A percentile compares a stretch with the other conserved stretches of the same genome.
Conservation (phyloP, 352 stramenopile genomes). For the Aphanomyces euteiches region DNA sequence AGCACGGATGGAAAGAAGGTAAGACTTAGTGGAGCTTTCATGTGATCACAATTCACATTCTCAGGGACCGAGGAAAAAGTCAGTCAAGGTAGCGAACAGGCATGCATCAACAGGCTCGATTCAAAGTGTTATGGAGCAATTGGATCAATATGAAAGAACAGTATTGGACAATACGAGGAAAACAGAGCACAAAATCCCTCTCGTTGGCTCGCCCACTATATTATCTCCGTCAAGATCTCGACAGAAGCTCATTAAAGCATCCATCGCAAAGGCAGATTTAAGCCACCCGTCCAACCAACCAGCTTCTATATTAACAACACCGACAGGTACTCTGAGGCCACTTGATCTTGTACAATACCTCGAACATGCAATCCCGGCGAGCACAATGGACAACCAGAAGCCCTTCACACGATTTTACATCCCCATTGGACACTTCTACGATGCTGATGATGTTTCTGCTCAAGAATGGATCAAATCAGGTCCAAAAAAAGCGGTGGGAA, state of each 20-base stretch:
- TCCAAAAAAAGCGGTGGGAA: constrained; percentile 57
- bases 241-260: constrained; percentile 26
- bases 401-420: constrained; percentile 15
- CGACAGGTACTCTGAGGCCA: neutral
- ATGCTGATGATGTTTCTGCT: neutral
- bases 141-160: constrained; percentile 22
- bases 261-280: constrained; percentile 4
- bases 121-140: constrained; percentile 24
- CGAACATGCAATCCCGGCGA: neutral
- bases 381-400: neutral
- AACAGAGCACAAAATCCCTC: constrained; percentile 4
- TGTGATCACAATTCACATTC: neutral
- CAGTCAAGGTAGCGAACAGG: neutral
- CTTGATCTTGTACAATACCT: constrained; percentile 23
- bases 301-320: neutral
- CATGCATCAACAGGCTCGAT: constrained; percentile 2
- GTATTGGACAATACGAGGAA: constrained; percentile 15
- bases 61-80: neutral
- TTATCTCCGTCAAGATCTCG: constrained; percentile 24
- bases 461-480: constrained; percentile 35
- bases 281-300: neutral
- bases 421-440: neutral
- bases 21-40: neutral
- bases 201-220: constrained; percentile 2
- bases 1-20: constrained; percentile 14